phyloP scores from a whole-genome alignment of 2,329 filamentous ascomycete species.

The Xylariales sp. region DNA sequence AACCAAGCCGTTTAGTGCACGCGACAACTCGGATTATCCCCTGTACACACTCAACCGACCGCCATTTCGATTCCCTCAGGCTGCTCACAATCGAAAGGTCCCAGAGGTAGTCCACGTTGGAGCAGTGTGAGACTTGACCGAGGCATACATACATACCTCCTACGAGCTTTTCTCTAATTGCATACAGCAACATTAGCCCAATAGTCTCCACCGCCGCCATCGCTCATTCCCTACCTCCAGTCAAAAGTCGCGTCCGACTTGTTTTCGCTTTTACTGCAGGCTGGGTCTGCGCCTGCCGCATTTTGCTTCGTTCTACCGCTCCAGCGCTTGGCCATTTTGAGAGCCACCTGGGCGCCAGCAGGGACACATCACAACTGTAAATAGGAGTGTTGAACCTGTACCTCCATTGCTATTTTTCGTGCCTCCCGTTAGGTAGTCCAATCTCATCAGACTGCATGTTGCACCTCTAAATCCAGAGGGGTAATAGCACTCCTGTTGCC shows the following conservation, averaged over 20 bases:
- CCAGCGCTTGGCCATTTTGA: background rate
- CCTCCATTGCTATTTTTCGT: background rate
- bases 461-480: constrained; percentile 21
- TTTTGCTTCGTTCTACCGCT: constrained; percentile 14
- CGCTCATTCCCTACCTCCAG: too few species aligned
- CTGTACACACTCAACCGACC: background rate
- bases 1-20: too few species aligned
- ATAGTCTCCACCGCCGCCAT: too few species aligned
- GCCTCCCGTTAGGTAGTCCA: constrained; percentile 11
- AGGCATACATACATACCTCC: too few species aligned
- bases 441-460: constrained; percentile 23
- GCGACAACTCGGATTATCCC: too few species aligned
- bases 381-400: constrained; percentile 14
- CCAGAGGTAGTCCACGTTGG: too few species aligned
- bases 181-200: too few species aligned
- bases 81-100: too few species aligned
- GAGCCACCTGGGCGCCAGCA: background rate
- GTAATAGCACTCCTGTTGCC: constrained; percentile 21
- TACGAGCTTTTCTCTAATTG: too few species aligned
- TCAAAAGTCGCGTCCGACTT: background rate
- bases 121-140: too few species aligned
- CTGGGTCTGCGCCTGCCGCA: constrained; percentile 14
- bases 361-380: constrained; percentile 8
- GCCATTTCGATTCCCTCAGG: too few species aligned
- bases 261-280: constrained; percentile 11